Evolutionary conservation across 2,329 filamentous ascomycete species (phyloP).

Genomic region (Exophiala sp.): DNA sequence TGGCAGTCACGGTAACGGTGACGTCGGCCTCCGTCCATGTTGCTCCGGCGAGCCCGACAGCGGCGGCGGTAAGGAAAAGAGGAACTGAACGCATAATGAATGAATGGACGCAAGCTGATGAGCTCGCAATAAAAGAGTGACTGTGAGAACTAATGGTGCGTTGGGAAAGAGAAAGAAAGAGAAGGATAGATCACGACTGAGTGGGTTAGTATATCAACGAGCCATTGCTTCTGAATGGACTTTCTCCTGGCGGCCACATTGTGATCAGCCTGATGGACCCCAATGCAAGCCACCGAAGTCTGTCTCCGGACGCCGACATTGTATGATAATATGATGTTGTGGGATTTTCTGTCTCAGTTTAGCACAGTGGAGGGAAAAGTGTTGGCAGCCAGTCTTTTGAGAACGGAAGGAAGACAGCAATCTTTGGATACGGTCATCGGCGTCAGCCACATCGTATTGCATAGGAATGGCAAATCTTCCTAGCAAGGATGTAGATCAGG

Average conservation of each 20-base stretch:
- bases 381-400: background rate
- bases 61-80: conserved; percentile 18
- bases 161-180: conserved; percentile 3
- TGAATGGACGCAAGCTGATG: conserved; percentile 23
- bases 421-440: conserved; percentile 12
- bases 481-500: background rate
- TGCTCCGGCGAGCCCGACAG: conserved; percentile 14
- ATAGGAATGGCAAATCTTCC: background rate
- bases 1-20: conserved; percentile 18
- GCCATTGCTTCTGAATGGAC: background rate
- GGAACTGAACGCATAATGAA: conserved; percentile 23
- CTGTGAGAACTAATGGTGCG: conserved; percentile 11
- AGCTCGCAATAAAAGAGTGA: conserved; percentile 23
- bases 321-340: background rate
- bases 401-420: conserved; percentile 2
- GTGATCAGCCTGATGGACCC: conserved; percentile 14
- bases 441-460: conserved; percentile 1
- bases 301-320: conserved; percentile 3
- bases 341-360: conserved; percentile 17
- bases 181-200: background rate
- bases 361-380: conserved; percentile 11
- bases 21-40: conserved; percentile 8
- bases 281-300: conserved; percentile 2
- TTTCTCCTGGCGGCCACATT: background rate
- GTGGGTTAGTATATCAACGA: conserved; percentile 14